Base-by-base conservation (phyloP, 805 yeast genomes). In the Blastobotrys chiropterorum region DNA sequence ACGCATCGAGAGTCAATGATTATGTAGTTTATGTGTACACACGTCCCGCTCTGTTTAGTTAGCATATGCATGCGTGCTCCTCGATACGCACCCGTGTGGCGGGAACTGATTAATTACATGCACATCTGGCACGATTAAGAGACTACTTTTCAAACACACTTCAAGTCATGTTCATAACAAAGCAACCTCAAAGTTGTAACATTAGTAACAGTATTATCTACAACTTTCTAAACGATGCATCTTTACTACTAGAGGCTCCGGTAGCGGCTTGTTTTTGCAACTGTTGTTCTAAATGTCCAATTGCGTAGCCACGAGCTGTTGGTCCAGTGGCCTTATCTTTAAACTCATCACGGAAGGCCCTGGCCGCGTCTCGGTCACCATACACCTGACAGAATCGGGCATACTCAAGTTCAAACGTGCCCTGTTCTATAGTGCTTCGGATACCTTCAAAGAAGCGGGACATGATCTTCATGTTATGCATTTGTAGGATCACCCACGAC, bases 401-500 rank as follows among this genome's bases (percentile, higher is more conserved):
- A 11, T 15, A 26, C 16, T 64, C 61, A 8, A 38, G 48, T 6
- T 50, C 60, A 52, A 72, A 72, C 8, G 62, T 54, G 17, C 65
- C 71, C 6, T 49, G 48, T 14, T 48, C 58, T 11, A 72, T 62
- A 3, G 70, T 52, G 13, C 16, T 45, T 7, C 70, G 59, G 3
- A 73, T 56, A 3, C 63, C 69, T 3, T 43, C 54, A 50, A 72
- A 66, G 45, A 71, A 67, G 44, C 47, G 13, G 20, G 52, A 55
- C n/a, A 61, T 52, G 0, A 66, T 63, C 17, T 55, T 55, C 22
- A 67, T 46, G 53, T 73, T 73, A 52, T 73, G 75, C 53, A 63
- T 62, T 56, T 72, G 75, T 34, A 73, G 59, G 7, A 71, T 54
- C 44, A 72, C 71, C 62, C 71, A 67, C 1, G 74, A 74, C 20